These are phyloP conservation scores for Penicillium manginii DNA, from an alignment of 495 filamentous ascomycete genomes.

Conservation along the genomic window DNA sequence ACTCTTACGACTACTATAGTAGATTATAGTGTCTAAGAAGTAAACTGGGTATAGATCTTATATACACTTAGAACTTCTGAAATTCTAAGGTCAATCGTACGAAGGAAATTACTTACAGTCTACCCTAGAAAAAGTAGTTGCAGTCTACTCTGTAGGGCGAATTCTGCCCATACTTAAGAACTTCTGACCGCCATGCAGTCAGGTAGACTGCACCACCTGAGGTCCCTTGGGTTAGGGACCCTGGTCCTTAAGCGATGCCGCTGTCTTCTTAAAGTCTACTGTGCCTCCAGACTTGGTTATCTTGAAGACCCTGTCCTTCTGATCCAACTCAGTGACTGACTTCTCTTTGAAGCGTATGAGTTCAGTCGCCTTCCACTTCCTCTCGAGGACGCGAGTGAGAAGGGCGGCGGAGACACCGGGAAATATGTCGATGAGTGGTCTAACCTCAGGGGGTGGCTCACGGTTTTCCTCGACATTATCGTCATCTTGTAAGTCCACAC, in stretches of 20 bases:
- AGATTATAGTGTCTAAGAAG: too few relatives aligned
- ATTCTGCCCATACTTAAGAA: too few relatives aligned
- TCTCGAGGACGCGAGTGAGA: slow-evolving; percentile 10
- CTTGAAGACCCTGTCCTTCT: slow-evolving; percentile 10
- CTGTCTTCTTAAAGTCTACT: not conserved
- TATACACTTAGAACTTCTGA: too few relatives aligned
- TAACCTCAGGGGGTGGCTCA: not conserved
- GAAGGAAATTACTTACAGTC: too few relatives aligned
- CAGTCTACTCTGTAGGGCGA: too few relatives aligned
- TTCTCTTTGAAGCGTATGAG: slow-evolving; percentile 12
- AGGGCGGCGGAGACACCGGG: slow-evolving; percentile 13
- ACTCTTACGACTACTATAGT: too few relatives aligned
- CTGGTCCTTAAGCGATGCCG: not conserved
- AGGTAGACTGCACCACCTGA: too few relatives aligned
- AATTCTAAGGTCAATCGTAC: too few relatives aligned
- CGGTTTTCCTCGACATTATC: slow-evolving; percentile 2
- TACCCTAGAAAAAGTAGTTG: too few relatives aligned
- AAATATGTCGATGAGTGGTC: slow-evolving; percentile 13
- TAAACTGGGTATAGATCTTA: too few relatives aligned
- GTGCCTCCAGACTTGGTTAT: slow-evolving; percentile 7
- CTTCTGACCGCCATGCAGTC: too few relatives aligned
- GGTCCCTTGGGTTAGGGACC: not conserved
- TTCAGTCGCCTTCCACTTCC: slow-evolving; percentile 10
- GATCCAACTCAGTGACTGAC: slow-evolving; percentile 11
- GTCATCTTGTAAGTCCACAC: not conserved